Evolutionary conservation across 176 grass and related monocot species (phyloP).

Genomic region (Echinochloa phyllopogon): DNA sequence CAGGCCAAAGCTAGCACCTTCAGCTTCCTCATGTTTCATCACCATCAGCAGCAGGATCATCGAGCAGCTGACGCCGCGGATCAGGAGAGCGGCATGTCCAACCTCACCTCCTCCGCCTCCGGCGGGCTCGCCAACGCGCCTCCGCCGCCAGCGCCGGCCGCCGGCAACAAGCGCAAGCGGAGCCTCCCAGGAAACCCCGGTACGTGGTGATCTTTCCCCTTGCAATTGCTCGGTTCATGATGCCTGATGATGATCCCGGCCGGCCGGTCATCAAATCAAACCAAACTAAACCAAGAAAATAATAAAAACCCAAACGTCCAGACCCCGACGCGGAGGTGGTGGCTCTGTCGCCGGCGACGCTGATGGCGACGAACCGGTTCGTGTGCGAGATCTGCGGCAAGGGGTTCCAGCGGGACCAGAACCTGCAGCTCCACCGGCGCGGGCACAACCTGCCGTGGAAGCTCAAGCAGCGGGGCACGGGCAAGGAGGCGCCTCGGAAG

Average conservation of each 20-base stretch:
- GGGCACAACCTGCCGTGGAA: conserved; percentile 99
- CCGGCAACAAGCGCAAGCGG: conserved; percentile 80
- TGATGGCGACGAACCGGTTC: conserved; percentile 97
- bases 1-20: not conserved
- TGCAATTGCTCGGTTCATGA: too few relatives aligned
- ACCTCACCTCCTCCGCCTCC: conserved; percentile 53
- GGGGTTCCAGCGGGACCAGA: conserved; percentile 97
- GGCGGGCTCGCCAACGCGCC: not conserved
- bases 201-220: not conserved
- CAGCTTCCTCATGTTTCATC: conserved; percentile 25
- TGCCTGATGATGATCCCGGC: too few relatives aligned
- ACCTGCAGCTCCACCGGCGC: conserved; percentile 96
- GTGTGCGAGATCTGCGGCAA: conserved; percentile 97
- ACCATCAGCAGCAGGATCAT: conserved; percentile 25
- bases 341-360: conserved; percentile 90
- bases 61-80: conserved; percentile 8
- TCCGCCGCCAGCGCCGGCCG: conserved; percentile 15
- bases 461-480: conserved; percentile 72
- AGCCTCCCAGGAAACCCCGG: conserved; percentile 93
- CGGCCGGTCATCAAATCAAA: too few relatives aligned
- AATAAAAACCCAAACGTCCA: not conserved
- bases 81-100: conserved; percentile 62
- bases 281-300: not conserved
- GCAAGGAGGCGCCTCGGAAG: conserved; percentile 59
- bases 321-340: conserved; percentile 94